Evolutionary conservation across 176 grass and related monocot species (phyloP).

Genomic region (Oryza nivara): DNA sequence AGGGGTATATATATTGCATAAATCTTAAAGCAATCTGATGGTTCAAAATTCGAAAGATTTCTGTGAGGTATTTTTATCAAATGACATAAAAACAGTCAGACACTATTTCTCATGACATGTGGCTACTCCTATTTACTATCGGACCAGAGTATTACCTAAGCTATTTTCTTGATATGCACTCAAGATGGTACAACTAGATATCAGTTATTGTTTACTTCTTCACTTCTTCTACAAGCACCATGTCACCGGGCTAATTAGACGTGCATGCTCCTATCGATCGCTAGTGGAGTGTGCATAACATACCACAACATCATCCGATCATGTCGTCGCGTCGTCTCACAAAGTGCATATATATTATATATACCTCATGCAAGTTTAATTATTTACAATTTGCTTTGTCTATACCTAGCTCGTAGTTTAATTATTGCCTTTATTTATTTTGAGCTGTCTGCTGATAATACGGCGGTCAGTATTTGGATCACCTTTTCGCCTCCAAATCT

Average conservation of each 20-base stretch:
- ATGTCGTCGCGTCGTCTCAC: neutral
- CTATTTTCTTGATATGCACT: too few species aligned
- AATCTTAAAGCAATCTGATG: too few species aligned
- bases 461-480: neutral
- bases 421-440: neutral
- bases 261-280: too few species aligned
- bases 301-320: neutral
- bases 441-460: neutral
- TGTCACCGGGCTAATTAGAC: neutral
- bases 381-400: neutral
- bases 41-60: too few species aligned
- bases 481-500: neutral
- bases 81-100: too few species aligned
- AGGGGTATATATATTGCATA: too few species aligned
- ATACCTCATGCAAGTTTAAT: neutral
- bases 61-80: too few species aligned
- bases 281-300: neutral
- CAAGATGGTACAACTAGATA: too few species aligned
- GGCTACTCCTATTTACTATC: too few species aligned
- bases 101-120: too few species aligned
- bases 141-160: too few species aligned
- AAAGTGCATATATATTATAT: neutral
- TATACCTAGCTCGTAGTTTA: neutral
- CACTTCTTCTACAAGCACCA: neutral
- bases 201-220: neutral